Conservation (phyloP, 352 stramenopile genomes). For the Phytophthora sojae region DNA sequence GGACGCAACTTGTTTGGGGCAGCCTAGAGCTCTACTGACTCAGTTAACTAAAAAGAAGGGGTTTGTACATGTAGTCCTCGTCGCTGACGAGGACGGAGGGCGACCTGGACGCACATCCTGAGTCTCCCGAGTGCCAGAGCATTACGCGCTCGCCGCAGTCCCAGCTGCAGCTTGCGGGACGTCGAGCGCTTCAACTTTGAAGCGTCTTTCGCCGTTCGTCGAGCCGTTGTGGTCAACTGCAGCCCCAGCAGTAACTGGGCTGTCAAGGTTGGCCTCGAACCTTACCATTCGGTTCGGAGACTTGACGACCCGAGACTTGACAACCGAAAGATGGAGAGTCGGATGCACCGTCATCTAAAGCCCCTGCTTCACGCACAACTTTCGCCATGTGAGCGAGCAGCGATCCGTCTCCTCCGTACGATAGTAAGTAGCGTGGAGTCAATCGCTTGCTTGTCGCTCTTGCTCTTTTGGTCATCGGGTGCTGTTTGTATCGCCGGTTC, state of each 20-base stretch:
- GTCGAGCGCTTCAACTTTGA: slow-evolving; percentile 12
- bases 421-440: slow-evolving; percentile 1
- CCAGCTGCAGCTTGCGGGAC: slow-evolving; percentile 19
- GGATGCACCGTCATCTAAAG: slow-evolving; percentile 1
- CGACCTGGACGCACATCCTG: slow-evolving; percentile 3
- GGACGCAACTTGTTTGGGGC: not conserved
- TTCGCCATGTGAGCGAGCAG: slow-evolving; percentile 23
- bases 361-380: slow-evolving; percentile 13
- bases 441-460: slow-evolving; percentile 2
- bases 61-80: not conserved
- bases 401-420: slow-evolving; percentile 26
- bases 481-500: not conserved
- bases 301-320: slow-evolving; percentile 1
- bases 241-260: not conserved
- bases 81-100: not conserved
- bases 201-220: slow-evolving; percentile 28
- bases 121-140: slow-evolving; percentile 12
- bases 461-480: slow-evolving; percentile 21
- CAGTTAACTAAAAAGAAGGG: not conserved
- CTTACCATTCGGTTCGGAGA: not conserved
- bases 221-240: slow-evolving; percentile 1
- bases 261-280: too few species aligned
- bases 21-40: not conserved
- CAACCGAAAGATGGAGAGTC: slow-evolving; percentile 13
- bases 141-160: slow-evolving; percentile 26